A percentile compares a stretch with the other conserved stretches of the same genome.
These are phyloP conservation scores for Xylaria sp. DNA, from an alignment of 2,329 filamentous ascomycete genomes.

Conservation along the genomic window DNA sequence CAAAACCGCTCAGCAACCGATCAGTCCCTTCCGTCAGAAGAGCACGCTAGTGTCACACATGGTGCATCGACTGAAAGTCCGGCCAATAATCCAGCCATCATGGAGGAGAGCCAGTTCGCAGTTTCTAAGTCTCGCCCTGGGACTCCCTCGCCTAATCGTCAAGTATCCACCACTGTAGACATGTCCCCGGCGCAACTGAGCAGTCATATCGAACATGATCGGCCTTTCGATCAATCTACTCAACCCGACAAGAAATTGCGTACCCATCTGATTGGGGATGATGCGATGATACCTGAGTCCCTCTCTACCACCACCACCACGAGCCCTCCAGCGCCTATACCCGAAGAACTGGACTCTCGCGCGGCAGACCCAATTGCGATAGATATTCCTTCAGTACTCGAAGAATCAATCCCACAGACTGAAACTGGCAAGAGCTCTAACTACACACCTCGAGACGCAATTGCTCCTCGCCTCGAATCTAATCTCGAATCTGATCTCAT, in stretches of 20 bases:
- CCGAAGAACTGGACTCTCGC: not conserved
- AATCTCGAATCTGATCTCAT: slow-evolving; percentile 18
- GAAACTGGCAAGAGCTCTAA: not conserved
- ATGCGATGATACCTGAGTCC: slow-evolving; percentile 36
- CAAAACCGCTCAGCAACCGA: slow-evolving; percentile 37
- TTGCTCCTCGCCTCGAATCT: slow-evolving; percentile 14
- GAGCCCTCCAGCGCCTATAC: not conserved
- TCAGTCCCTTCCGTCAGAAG: slow-evolving; percentile 36
- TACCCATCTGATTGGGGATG: slow-evolving; percentile 35
- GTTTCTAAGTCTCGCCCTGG: slow-evolving; percentile 24
- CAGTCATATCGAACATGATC: slow-evolving; percentile 45
- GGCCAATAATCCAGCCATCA: slow-evolving; percentile 9
- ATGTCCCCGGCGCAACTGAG: slow-evolving; percentile 44
- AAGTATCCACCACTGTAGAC: slow-evolving; percentile 33
- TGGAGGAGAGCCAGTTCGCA: not conserved
- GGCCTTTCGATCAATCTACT: slow-evolving; percentile 44
- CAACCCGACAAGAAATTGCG: slow-evolving; percentile 45
- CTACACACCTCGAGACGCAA: not conserved
- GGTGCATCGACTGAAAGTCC: not conserved
- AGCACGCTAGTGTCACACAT: slow-evolving; percentile 18
- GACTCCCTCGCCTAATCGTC: slow-evolving; percentile 25
- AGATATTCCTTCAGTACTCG: not conserved
- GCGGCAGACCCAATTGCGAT: not conserved
- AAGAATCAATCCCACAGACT: not conserved
- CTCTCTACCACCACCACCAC: slow-evolving; percentile 32